Evolutionary conservation across 805 yeast genomes (phyloP), one percentile per base, ranked within the genome.

Genomic region (Kodamaea leandrae): DNA sequence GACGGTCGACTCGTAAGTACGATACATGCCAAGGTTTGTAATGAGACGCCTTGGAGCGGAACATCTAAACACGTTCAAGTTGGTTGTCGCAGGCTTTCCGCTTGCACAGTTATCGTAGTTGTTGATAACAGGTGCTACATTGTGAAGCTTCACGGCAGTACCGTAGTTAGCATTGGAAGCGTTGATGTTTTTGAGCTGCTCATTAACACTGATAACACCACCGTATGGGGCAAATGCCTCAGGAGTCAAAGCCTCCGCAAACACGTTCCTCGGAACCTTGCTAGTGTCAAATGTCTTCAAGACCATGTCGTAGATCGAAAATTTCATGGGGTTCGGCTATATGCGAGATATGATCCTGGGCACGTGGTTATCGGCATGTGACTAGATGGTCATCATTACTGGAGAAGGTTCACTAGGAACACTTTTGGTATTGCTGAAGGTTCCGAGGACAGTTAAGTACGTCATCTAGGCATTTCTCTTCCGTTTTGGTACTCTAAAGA

Each of bases 61-160:
- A 51, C 95, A 86, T 43, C 96, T 68, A 61, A 88, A 91, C 23
- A 89, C 72, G 60, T 90, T 89, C 83, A 87, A 82, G 50, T 85
- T 82, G 2, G 95, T 78, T 0, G 76, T 69, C 0, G 86, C 75
- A 7, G 65, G 52, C 18, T 46, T 52, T 4, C 72, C 68, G 46
- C 81, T 71, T 4, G 78, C 73, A 7, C 80, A 72, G 3, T 61
- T 20, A 3, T 46, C 43, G 50, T 72, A 86, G 34, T 69, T 63
- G 57, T 83, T 83, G 3, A 61, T 63, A 3, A 85, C 69, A 2
- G 87, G 83, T 1, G 93, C 80, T 4, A 89, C 93, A 46, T 82
- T 73, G 47, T 77, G 78, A 34, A 87, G 60, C 53, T 90, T 90
- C 4, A 76, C 68, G 1, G 97, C 97, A 2, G 97, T 90, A n/a